Conservation (phyloP, 2,329 filamentous ascomycete species). For the Plectosphaerella sp. region DNA sequence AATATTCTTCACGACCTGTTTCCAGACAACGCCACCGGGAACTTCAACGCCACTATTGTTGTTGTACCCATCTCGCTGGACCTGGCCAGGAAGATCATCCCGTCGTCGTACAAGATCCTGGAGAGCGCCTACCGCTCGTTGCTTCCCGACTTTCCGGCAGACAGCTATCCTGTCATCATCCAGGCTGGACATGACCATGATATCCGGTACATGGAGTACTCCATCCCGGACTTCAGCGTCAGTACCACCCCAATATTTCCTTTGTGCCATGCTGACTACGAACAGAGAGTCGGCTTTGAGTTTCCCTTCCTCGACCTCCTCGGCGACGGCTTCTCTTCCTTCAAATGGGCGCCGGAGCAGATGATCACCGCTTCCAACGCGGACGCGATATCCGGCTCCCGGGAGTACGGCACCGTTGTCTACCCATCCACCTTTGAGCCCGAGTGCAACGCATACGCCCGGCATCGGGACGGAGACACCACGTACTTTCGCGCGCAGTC, state of each 20-base stretch:
- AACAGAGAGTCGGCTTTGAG: slow-evolving; percentile 43
- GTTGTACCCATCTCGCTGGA: slow-evolving; percentile 46
- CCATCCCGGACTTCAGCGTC: slow-evolving; percentile 43
- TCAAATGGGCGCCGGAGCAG: slow-evolving; percentile 43
- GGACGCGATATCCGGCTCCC: slow-evolving; percentile 37
- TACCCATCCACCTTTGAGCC: slow-evolving; percentile 39
- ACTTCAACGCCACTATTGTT: slow-evolving; percentile 47
- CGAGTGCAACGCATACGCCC: slow-evolving; percentile 42
- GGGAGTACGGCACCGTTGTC: slow-evolving; percentile 39
- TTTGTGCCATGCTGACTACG: neutral
- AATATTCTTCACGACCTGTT: slow-evolving; percentile 45
- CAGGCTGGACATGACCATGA: slow-evolving; percentile 48
- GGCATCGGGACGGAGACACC: slow-evolving; percentile 7
- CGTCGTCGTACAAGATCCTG: slow-evolving; percentile 42
- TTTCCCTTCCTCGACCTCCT: slow-evolving; percentile 53
- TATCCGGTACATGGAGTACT: slow-evolving; percentile 34
- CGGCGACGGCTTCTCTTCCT: slow-evolving; percentile 43
- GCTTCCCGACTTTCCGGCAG: slow-evolving; percentile 42
- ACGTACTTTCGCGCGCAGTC: slow-evolving; percentile 13
- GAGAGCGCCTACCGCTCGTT: slow-evolving; percentile 41
- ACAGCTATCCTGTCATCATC: slow-evolving; percentile 49
- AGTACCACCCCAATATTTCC: slow-evolving; percentile 12
- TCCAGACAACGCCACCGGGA: slow-evolving; percentile 43
- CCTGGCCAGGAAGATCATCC: slow-evolving; percentile 41
- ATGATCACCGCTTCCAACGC: slow-evolving; percentile 38